These are phyloP conservation scores for Funneliformis mosseae DNA, from an alignment of 192 early-diverging fungal genomes.

Conservation along the genomic window DNA sequence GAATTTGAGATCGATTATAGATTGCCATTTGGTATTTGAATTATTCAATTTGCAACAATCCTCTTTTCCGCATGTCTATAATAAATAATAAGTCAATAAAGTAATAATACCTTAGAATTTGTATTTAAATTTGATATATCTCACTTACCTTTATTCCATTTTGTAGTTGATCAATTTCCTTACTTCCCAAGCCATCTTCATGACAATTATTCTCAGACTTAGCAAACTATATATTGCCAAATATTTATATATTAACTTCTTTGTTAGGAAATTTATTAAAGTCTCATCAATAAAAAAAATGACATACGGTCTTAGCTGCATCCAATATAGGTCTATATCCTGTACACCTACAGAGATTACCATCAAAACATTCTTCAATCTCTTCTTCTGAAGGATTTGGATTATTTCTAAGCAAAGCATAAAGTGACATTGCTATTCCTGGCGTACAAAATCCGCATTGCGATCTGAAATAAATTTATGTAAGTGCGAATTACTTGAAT, in stretches of 20 bases:
- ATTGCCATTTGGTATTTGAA: background rate
- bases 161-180: background rate
- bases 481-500: too few relatives aligned
- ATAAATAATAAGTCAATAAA: background rate
- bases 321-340: constrained; percentile 88
- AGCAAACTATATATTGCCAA: constrained; percentile 32
- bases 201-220: constrained; percentile 55
- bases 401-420: constrained; percentile 76
- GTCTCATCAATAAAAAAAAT: constrained; percentile 11
- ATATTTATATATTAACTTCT: background rate
- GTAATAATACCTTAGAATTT: background rate
- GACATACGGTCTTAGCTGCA: constrained; percentile 68
- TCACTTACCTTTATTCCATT: constrained; percentile 19
- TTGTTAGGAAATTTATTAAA: background rate
- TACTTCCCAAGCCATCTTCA: constrained; percentile 1
- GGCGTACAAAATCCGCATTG: constrained; percentile 95
- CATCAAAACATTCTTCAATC: constrained; percentile 85
- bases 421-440: constrained; percentile 88
- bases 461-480: constrained; percentile 41
- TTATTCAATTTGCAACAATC: constrained; percentile 30
- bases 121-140: constrained; percentile 34
- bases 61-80: constrained; percentile 6
- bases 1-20: constrained; percentile 7
- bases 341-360: constrained; percentile 87
- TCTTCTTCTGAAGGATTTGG: constrained; percentile 65